Evolutionary conservation across 495 filamentous ascomycete genomes (phyloP).

Genomic region (Penicillium cosmopolitanum): DNA sequence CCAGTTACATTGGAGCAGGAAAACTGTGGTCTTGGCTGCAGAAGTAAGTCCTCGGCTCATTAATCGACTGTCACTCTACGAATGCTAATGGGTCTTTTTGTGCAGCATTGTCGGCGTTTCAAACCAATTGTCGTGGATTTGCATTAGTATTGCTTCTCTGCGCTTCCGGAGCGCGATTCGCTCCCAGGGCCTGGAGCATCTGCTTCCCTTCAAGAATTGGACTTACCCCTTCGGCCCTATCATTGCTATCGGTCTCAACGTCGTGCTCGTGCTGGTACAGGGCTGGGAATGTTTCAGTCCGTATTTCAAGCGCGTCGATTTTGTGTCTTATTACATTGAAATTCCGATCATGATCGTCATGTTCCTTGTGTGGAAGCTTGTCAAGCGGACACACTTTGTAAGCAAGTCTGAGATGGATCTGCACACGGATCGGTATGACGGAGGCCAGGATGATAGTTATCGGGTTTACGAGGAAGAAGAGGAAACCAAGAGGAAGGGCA

Average conservation of each 20-base stretch:
- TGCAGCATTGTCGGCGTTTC: constrained; percentile 59
- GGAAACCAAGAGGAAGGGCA: constrained; percentile 20
- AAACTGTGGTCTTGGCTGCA: constrained; percentile 62
- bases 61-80: not conserved
- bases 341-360: constrained; percentile 55
- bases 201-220: constrained; percentile 65
- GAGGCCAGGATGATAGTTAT: constrained; percentile 13
- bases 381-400: constrained; percentile 49
- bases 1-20: constrained; percentile 63
- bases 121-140: constrained; percentile 65
- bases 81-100: constrained; percentile 18
- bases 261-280: constrained; percentile 60
- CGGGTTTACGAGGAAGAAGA: constrained; percentile 6
- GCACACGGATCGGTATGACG: constrained; percentile 53
- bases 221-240: constrained; percentile 62
- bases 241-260: constrained; percentile 53
- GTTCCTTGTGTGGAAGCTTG: constrained; percentile 54
- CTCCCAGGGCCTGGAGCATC: constrained; percentile 56
- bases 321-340: constrained; percentile 57
- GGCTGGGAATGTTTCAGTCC: constrained; percentile 63
- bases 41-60: constrained; percentile 36
- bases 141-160: constrained; percentile 60
- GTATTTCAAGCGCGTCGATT: constrained; percentile 51
- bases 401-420: constrained; percentile 51
- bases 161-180: constrained; percentile 60